Percentiles rank a stretch among this genome's conserved stretches.
phyloP scores from a whole-genome alignment of 2,329 filamentous ascomycete genomes.

The Colletotrichum simmondsii region DNA sequence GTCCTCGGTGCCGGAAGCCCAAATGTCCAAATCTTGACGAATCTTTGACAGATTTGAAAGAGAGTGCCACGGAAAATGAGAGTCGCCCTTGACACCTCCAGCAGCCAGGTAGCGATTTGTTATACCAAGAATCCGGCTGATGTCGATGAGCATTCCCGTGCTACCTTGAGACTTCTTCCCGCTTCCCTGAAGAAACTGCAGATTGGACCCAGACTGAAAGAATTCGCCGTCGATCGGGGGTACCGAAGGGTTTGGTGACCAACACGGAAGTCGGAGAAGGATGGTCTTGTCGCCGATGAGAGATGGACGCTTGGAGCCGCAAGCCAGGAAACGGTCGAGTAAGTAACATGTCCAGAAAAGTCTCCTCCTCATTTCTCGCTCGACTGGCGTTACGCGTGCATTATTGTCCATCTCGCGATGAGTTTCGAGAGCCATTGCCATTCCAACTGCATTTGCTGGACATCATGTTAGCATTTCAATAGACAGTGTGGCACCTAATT shows the following conservation, averaged over 20 bases:
- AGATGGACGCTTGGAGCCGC: constrained; percentile 85
- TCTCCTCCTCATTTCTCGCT: constrained; percentile 81
- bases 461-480: constrained; percentile 9
- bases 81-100: constrained; percentile 88
- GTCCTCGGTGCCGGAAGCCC: constrained; percentile 84
- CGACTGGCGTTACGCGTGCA: constrained; percentile 70
- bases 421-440: constrained; percentile 84
- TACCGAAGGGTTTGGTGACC: constrained; percentile 71
- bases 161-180: constrained; percentile 80
- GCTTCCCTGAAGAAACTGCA: constrained; percentile 76
- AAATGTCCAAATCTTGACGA: constrained; percentile 84
- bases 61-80: constrained; percentile 91
- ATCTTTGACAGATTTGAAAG: constrained; percentile 89
- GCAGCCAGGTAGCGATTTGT: constrained; percentile 87
- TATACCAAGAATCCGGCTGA: constrained; percentile 82
- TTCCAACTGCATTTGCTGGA: constrained; percentile 79
- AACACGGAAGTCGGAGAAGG: constrained; percentile 79
- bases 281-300: constrained; percentile 83
- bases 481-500: not conserved
- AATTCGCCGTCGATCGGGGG: constrained; percentile 80
- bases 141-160: constrained; percentile 85
- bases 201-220: constrained; percentile 82
- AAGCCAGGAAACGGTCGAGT: constrained; percentile 84
- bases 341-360: constrained; percentile 92
- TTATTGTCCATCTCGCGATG: constrained; percentile 79